Conservation (phyloP, 2,329 filamentous ascomycete species). For the Lachnellula willkommii region DNA sequence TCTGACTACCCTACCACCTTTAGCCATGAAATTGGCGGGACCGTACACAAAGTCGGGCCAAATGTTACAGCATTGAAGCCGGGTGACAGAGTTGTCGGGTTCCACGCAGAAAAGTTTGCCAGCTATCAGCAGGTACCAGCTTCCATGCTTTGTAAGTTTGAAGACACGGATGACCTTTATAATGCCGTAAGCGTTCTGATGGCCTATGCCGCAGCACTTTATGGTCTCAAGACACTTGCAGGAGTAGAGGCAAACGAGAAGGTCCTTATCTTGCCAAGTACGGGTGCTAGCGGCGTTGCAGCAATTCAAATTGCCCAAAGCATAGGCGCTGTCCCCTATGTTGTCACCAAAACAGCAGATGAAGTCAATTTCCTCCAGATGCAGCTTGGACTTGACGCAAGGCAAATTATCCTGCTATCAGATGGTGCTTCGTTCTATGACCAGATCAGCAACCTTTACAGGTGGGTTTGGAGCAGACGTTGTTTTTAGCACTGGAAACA, state of each 20-base stretch:
- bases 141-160: not conserved
- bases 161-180: not conserved
- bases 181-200: not conserved
- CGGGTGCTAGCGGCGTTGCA: slow-evolving; percentile 20
- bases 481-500: slow-evolving; percentile 21
- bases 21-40: not conserved
- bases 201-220: slow-evolving; percentile 1
- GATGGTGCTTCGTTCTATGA: not conserved
- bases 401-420: slow-evolving; percentile 9
- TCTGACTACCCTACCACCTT: not conserved
- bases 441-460: slow-evolving; percentile 9
- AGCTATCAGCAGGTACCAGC: not conserved
- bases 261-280: not conserved
- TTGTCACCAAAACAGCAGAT: slow-evolving; percentile 7
- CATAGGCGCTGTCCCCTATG: slow-evolving; percentile 18
- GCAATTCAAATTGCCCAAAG: slow-evolving; percentile 20
- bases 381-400: slow-evolving; percentile 20
- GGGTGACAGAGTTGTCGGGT: slow-evolving; percentile 1
- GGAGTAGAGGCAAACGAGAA: slow-evolving; percentile 13
- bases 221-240: slow-evolving; percentile 25
- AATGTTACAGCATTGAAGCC: not conserved
- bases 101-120: not conserved
- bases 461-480: slow-evolving; percentile 23
- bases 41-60: not conserved
- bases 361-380: slow-evolving; percentile 13